Conservation (phyloP, 257 asterid genomes). For the Penstemon davidsonii region DNA sequence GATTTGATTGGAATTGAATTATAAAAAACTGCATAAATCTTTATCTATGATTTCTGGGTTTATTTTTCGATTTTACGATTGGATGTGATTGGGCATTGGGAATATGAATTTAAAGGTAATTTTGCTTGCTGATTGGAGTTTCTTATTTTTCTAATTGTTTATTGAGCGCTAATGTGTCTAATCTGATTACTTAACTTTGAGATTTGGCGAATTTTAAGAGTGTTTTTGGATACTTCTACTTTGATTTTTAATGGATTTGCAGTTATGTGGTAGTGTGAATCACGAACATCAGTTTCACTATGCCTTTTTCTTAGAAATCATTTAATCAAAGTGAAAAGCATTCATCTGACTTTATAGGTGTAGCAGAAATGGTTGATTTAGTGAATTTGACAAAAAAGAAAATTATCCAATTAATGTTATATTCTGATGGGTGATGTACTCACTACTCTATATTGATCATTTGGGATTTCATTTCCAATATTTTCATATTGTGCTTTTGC, state of each 20-base stretch:
- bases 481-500: not conserved
- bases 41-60: conserved; percentile 28
- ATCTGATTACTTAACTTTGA: conserved; percentile 29
- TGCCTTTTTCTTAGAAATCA: conserved; percentile 20
- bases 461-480: too few relatives aligned
- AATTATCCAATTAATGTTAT: too few relatives aligned
- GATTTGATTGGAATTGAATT: conserved; percentile 21
- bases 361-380: conserved; percentile 20
- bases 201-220: conserved; percentile 33
- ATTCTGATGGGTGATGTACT: too few relatives aligned
- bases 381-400: too few relatives aligned
- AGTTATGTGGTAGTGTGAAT: conserved; percentile 28
- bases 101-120: conserved; percentile 6
- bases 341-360: conserved; percentile 4
- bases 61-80: not conserved
- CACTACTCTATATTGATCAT: too few relatives aligned
- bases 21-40: conserved; percentile 23
- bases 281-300: conserved; percentile 14
- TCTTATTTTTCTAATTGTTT: conserved; percentile 12
- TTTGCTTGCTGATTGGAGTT: conserved; percentile 22
- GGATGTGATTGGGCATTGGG: conserved; percentile 23
- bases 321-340: not conserved
- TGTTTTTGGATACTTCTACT: conserved; percentile 24
- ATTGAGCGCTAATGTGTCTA: conserved; percentile 22
- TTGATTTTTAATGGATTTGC: conserved; percentile 32